These are phyloP conservation scores for Letharia columbiana DNA, from an alignment of 495 filamentous ascomycete species.

Conservation along the genomic window DNA sequence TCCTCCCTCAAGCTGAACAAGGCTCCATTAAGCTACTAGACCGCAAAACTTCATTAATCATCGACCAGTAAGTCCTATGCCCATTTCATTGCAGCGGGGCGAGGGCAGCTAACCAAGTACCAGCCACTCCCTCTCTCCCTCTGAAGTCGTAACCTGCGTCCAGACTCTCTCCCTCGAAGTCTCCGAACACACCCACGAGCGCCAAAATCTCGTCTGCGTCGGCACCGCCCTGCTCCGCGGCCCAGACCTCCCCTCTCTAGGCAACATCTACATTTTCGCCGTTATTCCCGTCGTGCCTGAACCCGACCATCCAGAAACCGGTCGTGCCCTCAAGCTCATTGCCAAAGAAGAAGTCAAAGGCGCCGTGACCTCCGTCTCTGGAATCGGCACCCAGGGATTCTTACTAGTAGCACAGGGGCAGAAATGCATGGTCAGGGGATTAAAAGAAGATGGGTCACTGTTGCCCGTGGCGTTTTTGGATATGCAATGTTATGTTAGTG, in stretches of 20 bases:
- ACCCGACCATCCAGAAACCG: conserved; percentile 74
- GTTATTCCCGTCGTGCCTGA: conserved; percentile 85
- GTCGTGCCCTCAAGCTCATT: conserved; percentile 73
- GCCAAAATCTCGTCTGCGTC: conserved; percentile 69
- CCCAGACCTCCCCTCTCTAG: conserved; percentile 77
- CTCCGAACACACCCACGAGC: conserved; percentile 81
- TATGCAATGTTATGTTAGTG: conserved; percentile 83
- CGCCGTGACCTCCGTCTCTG: conserved; percentile 80
- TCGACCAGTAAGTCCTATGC: conserved; percentile 52
- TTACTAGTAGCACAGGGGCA: conserved; percentile 89
- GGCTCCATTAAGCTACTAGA: conserved; percentile 66
- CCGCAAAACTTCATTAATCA: conserved; percentile 63
- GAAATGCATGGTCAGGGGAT: conserved; percentile 90
- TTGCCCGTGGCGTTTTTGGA: conserved; percentile 97
- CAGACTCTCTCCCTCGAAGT: conserved; percentile 79
- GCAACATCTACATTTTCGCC: conserved; percentile 86
- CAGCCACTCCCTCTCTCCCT: conserved; percentile 51
- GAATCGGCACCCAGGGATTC: conserved; percentile 86
- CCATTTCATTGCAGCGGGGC: neutral
- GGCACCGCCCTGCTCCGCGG: conserved; percentile 77
- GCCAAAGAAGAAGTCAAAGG: conserved; percentile 87
- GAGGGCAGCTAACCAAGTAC: neutral
- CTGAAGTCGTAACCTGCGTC: conserved; percentile 70
- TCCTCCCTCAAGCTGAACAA: conserved; percentile 60
- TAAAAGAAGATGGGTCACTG: conserved; percentile 88